Conservation (phyloP, 257 asterid species). For the Solanum virginianum region DNA sequence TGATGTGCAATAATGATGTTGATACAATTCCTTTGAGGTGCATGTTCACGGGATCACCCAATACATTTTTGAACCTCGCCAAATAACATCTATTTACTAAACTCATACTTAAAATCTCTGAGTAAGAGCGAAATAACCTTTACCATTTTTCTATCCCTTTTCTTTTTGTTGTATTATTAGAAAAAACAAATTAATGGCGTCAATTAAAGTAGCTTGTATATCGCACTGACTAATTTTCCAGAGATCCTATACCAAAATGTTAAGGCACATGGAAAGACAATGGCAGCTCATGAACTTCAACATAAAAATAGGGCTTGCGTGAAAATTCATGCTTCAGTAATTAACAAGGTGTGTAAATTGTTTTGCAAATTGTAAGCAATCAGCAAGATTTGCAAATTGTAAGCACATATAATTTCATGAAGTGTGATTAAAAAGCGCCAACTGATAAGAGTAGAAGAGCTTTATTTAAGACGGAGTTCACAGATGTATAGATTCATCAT, state of each 20-base stretch:
- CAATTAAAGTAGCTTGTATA: background rate
- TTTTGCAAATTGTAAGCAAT: background rate
- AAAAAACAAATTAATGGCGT: too few relatives aligned
- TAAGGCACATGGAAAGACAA: background rate
- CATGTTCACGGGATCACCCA: background rate
- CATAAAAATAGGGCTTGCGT: background rate
- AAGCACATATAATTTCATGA: background rate
- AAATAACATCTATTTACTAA: background rate
- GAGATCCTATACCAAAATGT: background rate
- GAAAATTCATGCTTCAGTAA: background rate
- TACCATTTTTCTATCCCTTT: background rate
- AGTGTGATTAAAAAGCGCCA: background rate
- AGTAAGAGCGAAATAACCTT: background rate
- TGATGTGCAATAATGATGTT: background rate
- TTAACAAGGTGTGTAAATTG: background rate
- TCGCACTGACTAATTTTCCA: background rate
- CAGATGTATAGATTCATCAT: background rate
- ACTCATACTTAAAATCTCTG: too few relatives aligned
- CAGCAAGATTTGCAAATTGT: background rate
- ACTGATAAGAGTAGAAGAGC: background rate
- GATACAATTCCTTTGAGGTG: background rate
- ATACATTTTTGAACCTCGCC: background rate
- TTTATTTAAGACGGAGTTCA: background rate
- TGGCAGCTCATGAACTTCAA: background rate
- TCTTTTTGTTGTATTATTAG: background rate